phyloP scores from a whole-genome alignment of 148 eudicot species.

The Rhododendron williamsianum region DNA sequence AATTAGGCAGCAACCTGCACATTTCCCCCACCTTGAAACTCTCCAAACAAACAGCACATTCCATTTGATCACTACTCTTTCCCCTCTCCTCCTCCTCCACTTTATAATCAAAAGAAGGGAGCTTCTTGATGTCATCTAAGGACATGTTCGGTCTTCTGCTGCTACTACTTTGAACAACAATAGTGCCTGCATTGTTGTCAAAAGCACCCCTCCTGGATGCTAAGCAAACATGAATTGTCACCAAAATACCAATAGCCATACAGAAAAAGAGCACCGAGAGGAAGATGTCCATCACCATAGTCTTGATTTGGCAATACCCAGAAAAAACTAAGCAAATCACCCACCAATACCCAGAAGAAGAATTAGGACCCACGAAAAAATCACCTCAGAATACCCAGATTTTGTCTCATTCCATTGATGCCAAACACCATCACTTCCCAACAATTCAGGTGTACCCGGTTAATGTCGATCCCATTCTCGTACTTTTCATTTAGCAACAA shows the following conservation, averaged over 20 bases:
- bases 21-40: constrained; percentile 27
- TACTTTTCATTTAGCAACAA: not conserved
- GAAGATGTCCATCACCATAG: constrained; percentile 11
- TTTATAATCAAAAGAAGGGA: constrained; percentile 17
- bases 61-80: constrained; percentile 3
- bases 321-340: not conserved
- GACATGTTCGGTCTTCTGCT: constrained; percentile 17
- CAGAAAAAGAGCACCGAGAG: constrained; percentile 13
- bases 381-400: not conserved
- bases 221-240: constrained; percentile 19
- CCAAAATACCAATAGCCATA: constrained; percentile 18
- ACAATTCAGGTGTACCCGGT: not conserved
- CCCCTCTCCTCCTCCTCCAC: constrained; percentile 1
- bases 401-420: not conserved
- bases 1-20: constrained; percentile 34
- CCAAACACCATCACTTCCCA: not conserved
- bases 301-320: constrained; percentile 3
- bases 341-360: not conserved
- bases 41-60: constrained; percentile 44
- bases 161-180: not conserved
- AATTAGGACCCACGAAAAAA: not conserved
- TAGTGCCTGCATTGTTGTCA: not conserved
- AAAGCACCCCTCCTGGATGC: constrained; percentile 10
- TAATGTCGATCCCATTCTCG: not conserved
- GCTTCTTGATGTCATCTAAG: constrained; percentile 16